Evolutionary conservation across 176 grass and related monocot genomes (phyloP).

Genomic region (Bolboschoenus planiculmis): DNA sequence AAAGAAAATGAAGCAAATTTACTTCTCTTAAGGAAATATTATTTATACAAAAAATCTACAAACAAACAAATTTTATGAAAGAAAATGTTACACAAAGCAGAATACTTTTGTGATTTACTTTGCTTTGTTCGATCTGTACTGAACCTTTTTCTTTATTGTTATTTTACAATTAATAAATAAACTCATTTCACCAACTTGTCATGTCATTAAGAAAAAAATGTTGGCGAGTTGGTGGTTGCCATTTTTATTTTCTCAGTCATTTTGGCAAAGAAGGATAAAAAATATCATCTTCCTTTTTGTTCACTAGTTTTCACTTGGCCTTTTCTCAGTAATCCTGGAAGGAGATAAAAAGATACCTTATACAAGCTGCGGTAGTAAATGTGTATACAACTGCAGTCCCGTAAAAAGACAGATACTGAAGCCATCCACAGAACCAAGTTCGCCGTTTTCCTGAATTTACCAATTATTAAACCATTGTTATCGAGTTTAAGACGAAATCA

Average conservation of each 20-base stretch:
- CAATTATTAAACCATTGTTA: background rate
- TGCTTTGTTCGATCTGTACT: too few relatives aligned
- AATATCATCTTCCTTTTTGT: background rate
- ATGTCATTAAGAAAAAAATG: background rate
- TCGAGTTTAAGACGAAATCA: background rate
- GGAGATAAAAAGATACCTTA: background rate
- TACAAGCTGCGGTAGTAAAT: background rate
- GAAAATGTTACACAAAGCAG: too few relatives aligned
- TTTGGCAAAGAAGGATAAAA: background rate
- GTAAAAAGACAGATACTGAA: background rate
- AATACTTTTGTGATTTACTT: too few relatives aligned
- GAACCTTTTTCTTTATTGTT: too few relatives aligned
- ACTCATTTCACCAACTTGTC: background rate
- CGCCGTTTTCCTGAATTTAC: background rate
- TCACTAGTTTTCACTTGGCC: background rate
- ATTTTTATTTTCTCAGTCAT: too few relatives aligned
- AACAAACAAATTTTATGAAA: too few relatives aligned
- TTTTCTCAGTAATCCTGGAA: background rate
- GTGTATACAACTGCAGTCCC: background rate
- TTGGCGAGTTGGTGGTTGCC: too few relatives aligned
- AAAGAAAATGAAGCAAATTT: too few relatives aligned
- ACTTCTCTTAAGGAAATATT: too few relatives aligned
- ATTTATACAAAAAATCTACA: too few relatives aligned
- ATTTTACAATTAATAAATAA: background rate
- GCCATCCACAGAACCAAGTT: background rate